A percentile compares a stretch with the other conserved stretches of the same genome.
phyloP scores from a whole-genome alignment of 1,139 yeast genomes.

The Citeromyces siamensis region DNA sequence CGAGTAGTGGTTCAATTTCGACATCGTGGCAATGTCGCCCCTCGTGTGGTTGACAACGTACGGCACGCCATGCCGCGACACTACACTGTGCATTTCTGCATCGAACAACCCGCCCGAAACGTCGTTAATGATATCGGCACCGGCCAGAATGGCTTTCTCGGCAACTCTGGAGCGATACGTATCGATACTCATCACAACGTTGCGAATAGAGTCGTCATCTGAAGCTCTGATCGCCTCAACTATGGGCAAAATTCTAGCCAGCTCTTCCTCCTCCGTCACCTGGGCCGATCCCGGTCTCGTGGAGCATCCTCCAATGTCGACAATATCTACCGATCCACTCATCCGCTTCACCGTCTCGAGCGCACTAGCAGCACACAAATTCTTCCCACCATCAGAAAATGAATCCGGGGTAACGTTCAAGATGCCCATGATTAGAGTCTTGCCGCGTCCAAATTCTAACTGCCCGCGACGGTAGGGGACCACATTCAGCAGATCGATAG shows the following conservation, averaged over 20 bases:
- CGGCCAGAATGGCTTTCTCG: conserved; percentile 47
- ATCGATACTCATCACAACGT: conserved; percentile 59
- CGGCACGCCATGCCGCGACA: conserved; percentile 61
- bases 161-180: conserved; percentile 79
- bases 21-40: conserved; percentile 75
- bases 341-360: conserved; percentile 27
- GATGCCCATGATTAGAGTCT: conserved; percentile 68
- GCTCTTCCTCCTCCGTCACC: conserved; percentile 39
- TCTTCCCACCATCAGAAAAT: conserved; percentile 80
- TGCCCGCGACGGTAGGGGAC: conserved; percentile 30
- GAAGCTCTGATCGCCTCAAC: conserved; percentile 44
- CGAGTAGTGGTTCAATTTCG: conserved; percentile 40
- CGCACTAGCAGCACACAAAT: conserved; percentile 26
- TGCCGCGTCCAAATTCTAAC: conserved; percentile 12
- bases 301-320: conserved; percentile 91
- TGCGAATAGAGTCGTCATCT: conserved; percentile 13
- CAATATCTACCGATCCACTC: conserved; percentile 47
- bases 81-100: conserved; percentile 46
- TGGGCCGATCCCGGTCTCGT: conserved; percentile 74
- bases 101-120: conserved; percentile 77
- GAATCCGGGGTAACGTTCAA: conserved; percentile 90
- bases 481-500: conserved; percentile 28
- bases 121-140: conserved; percentile 90
- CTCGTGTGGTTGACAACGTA: conserved; percentile 78
- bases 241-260: conserved; percentile 57